Conservation (phyloP, 75 land plant species). For the Larix kaempferi region DNA sequence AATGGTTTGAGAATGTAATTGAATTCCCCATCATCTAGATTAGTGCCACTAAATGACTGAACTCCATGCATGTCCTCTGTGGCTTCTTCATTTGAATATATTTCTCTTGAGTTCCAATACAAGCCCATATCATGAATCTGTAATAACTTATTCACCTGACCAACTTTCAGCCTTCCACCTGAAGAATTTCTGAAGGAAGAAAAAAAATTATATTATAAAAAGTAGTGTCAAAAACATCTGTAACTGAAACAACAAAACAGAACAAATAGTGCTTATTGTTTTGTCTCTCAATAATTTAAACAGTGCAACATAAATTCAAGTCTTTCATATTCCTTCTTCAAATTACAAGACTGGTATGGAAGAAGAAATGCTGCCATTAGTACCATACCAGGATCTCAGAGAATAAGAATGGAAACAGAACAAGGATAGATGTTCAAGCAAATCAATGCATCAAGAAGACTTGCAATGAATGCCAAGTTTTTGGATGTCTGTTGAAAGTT, state of each 20-base stretch:
- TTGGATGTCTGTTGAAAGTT: no score
- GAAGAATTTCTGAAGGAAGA: constrained; percentile 13
- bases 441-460: not conserved
- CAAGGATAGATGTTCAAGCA: not conserved
- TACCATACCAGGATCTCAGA: no score
- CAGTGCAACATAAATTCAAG: no score
- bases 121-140: constrained; percentile 63
- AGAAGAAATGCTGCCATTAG: no score
- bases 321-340: no score
- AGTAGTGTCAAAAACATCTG: no score
- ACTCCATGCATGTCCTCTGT: not conserved
- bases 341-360: no score
- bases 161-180: constrained; percentile 38
- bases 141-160: constrained; percentile 68
- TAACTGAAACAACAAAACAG: no score
- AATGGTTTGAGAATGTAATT: constrained; percentile 58
- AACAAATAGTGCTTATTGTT: no score
- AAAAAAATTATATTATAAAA: not conserved
- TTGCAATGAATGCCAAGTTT: not conserved
- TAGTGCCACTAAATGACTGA: not conserved
- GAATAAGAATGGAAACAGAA: not conserved
- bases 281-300: no score
- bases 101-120: constrained; percentile 49
- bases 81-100: constrained; percentile 1
- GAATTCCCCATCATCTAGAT: constrained; percentile 12